Evolutionary conservation across 768 basidiomycete species (phyloP).

Genomic region (Trametes coccinea): DNA sequence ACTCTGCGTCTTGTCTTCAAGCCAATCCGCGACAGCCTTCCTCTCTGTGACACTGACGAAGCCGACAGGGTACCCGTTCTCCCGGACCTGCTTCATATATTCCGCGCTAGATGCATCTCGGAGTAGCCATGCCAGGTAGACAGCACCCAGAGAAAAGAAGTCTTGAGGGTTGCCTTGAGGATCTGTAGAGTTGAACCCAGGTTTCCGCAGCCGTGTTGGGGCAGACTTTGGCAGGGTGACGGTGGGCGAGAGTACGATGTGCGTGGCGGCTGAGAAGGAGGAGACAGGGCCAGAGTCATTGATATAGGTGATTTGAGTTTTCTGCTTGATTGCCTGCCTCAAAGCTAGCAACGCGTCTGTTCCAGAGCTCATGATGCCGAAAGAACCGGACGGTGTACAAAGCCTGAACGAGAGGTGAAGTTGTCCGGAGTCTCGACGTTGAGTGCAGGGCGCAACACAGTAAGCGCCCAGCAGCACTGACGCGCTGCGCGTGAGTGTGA

Average conservation of each 20-base stretch:
- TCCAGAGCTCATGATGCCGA: constrained; percentile 7
- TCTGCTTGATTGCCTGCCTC: constrained; percentile 61
- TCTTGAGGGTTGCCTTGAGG: constrained; percentile 45
- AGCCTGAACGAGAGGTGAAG: not conserved
- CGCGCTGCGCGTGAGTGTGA: not conserved
- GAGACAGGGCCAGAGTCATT: constrained; percentile 40
- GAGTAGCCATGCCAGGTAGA: constrained; percentile 83
- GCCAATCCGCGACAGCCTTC: constrained; percentile 82
- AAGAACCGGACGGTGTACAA: not conserved
- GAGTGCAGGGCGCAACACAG: too few relatives aligned
- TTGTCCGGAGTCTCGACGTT: not conserved
- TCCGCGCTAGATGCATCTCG: constrained; percentile 75
- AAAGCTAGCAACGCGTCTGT: constrained; percentile 58
- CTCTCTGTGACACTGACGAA: constrained; percentile 88
- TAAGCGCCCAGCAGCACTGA: not conserved
- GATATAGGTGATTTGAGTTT: constrained; percentile 50
- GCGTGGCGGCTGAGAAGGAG: constrained; percentile 58
- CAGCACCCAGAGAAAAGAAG: constrained; percentile 76
- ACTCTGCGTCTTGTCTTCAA: constrained; percentile 55
- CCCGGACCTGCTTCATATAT: constrained; percentile 85
- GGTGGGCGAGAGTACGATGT: constrained; percentile 57
- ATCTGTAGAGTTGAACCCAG: constrained; percentile 45
- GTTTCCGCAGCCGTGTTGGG: constrained; percentile 78
- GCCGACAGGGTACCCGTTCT: constrained; percentile 68
- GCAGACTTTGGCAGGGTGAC: constrained; percentile 67